Evolutionary conservation across 2,329 filamentous ascomycete genomes (phyloP).

Genomic region (Epichloe sp.): DNA sequence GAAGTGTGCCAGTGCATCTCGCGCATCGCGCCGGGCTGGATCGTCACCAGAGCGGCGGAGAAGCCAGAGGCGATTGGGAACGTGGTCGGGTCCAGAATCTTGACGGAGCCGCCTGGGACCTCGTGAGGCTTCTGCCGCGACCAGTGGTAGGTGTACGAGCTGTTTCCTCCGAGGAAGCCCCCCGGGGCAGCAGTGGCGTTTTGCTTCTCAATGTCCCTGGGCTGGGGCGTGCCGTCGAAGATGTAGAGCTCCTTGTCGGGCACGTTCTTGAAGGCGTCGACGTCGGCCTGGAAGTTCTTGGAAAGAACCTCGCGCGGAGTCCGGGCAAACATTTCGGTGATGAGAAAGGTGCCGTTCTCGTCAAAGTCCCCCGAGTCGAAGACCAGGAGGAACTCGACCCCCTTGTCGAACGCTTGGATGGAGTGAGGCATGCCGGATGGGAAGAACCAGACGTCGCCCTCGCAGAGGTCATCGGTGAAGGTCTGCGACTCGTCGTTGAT

Average conservation of each 20-base stretch:
- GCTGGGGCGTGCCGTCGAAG: slow-evolving; percentile 37
- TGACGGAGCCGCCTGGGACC: slow-evolving; percentile 43
- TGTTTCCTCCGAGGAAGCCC: slow-evolving; percentile 26
- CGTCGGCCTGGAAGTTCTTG: slow-evolving; percentile 38
- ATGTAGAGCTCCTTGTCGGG: slow-evolving; percentile 36
- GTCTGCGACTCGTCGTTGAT: slow-evolving; percentile 37
- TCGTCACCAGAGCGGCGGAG: slow-evolving; percentile 41
- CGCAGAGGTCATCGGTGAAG: slow-evolving; percentile 32
- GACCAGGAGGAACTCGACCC: slow-evolving; percentile 45
- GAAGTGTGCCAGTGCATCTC: slow-evolving; percentile 52
- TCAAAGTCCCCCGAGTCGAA: slow-evolving; percentile 48
- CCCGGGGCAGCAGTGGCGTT: slow-evolving; percentile 33
- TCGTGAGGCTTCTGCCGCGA: slow-evolving; percentile 35
- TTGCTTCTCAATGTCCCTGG: slow-evolving; percentile 30
- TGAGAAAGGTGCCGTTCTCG: slow-evolving; percentile 46
- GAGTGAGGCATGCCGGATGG: slow-evolving; percentile 35
- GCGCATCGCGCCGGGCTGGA: slow-evolving; percentile 50
- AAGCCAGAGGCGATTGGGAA: slow-evolving; percentile 45
- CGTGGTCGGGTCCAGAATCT: slow-evolving; percentile 42
- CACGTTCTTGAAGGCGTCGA: slow-evolving; percentile 33
- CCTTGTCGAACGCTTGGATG: slow-evolving; percentile 40
- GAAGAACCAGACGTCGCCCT: slow-evolving; percentile 26
- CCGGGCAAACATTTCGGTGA: slow-evolving; percentile 37
- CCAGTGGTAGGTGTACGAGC: slow-evolving; percentile 37
- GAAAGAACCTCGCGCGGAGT: slow-evolving; percentile 40